Evolutionary conservation across 179 eudicot genomes (phyloP), one percentile per base, ranked within the genome.

Genomic region (Carnegiea gigantea): DNA sequence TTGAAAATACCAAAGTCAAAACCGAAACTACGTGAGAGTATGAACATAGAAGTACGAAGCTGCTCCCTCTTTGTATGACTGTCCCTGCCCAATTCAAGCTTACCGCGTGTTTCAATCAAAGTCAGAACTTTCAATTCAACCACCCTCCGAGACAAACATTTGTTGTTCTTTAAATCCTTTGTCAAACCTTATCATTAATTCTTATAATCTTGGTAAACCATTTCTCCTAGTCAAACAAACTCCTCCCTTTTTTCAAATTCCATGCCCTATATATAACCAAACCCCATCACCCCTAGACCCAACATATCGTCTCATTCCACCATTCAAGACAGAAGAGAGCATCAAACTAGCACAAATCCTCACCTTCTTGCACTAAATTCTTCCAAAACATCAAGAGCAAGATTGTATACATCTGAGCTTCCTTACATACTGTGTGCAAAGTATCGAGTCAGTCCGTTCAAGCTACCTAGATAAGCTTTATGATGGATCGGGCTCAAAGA

Each of bases 31-130:
- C 36, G 24, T 65, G 5, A 15, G 9, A 33, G 43, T 68, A 68
- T 68, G 73, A 28, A 68, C 73, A 68, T 33, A 65, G 26, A 23
- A 21, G 70, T 12, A 30, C n/a, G 38, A 28, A 8, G 3, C 6
- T 33, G 36, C 10, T 15, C 73, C 73, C 73, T 33, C 73, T 68
- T 28, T 68, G 30, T 68, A 28, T 68, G 73, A 68, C 73, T 68
- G 36, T 65, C 71, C 4, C 17, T 15, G 23, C 0, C 15, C 26
- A 65, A 65, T 26, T 65, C 71, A 65, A 65, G 71, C 71, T 65
- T 17, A 65, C 14, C 71, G 71, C 23, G 71, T 65, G 36, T 24
- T 65, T 65, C 26, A 10, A 24, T 65, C 71, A 65, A 1, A 65
- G 4, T 15, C 36, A 33, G 1, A 33, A 33, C 36, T 33, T 33